Evolutionary conservation across 2,329 filamentous ascomycete species (phyloP), one percentile per base, ranked within the genome.

Genomic region (Fusarium bulbicola): DNA sequence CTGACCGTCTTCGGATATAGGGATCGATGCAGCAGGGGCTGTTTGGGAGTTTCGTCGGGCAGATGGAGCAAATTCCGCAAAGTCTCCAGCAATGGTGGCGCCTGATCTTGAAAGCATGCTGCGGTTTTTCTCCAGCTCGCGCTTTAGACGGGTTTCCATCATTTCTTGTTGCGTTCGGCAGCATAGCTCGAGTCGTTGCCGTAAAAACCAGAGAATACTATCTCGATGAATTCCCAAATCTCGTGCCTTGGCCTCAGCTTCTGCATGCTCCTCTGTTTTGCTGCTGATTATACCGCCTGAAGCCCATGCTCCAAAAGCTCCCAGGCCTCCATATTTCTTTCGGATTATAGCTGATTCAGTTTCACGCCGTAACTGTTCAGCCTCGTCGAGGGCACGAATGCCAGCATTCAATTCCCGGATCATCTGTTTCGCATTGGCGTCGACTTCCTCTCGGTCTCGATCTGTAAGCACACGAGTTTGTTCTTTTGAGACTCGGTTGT

Each of bases 51-150:
- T 53, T 36, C 63, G 68, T 37, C 68, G 73, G 58, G 68, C 71
- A 57, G 78, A 62, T 12, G 78, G 76, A 36, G 75, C 53, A 63
- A 80, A 82, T 40, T 80, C 77, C 32, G 78, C 77, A 71, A 83
- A 79, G 70, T 82, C 82, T 9, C 76, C 76, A 12, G 78, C 63
- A 18, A 80, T 75, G 40, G 80, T 73, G 46, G 76, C 64, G 54
- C 74, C 85, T 7, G 89, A 86, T 81, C 94, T 95, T 73, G 94
- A 93, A 63, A 97, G 84, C 66, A 95, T 89, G 79, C 93, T 97
- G 82, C 94, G 93, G 78, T 92, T 95, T 88, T 93, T 96, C 84
- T 98, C 95, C 81, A 95, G 87, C 81, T 97, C 94, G 61, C 96
- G 87, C 78, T 91, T 91, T 74, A 98, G 86, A 76, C 96, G 86